Evolutionary conservation across 805 yeast species (phyloP).

Genomic region (Cyberlindnera saturnus): DNA sequence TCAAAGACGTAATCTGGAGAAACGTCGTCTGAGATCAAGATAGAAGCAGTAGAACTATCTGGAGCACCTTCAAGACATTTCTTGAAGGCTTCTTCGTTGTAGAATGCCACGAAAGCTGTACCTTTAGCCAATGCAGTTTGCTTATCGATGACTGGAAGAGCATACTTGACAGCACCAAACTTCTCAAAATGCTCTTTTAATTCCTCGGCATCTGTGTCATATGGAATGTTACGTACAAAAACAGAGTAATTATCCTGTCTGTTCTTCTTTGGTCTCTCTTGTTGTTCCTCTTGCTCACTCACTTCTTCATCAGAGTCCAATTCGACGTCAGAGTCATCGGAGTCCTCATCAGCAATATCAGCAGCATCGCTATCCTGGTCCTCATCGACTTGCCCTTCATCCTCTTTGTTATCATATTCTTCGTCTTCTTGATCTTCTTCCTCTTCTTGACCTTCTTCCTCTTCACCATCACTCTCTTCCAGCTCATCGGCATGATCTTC

Average conservation of each 20-base stretch:
- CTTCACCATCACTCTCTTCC: conserved; percentile 35
- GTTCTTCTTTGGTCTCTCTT: conserved; percentile 39
- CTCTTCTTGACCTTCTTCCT: conserved; percentile 27
- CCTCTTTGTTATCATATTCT: conserved; percentile 17
- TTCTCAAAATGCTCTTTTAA: conserved; percentile 69
- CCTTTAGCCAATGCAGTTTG: conserved; percentile 86
- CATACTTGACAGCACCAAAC: conserved; percentile 88
- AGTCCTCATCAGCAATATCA: conserved; percentile 23
- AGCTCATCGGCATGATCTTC: conserved; percentile 37
- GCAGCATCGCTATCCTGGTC: conserved; percentile 24
- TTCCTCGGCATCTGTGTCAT: conserved; percentile 82
- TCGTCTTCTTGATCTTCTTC: conserved; percentile 28
- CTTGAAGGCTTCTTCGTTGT: conserved; percentile 50
- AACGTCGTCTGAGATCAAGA: conserved; percentile 88
- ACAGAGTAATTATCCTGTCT: conserved; percentile 66
- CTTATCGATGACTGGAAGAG: conserved; percentile 86
- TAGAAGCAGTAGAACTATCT: conserved; percentile 50
- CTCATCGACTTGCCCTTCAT: conserved; percentile 15
- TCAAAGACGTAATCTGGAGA: conserved; percentile 84
- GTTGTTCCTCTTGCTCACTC: conserved; percentile 25
- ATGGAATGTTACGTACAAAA: conserved; percentile 90
- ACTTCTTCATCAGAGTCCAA: conserved; percentile 30
- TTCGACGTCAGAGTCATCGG: conserved; percentile 23
- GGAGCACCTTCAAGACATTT: conserved; percentile 80
- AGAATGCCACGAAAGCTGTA: conserved; percentile 90